A percentile compares a stretch with the other conserved stretches of the same genome.
phyloP scores from a whole-genome alignment of 2,329 filamentous ascomycete genomes.

The Achaetomium macrosporum region DNA sequence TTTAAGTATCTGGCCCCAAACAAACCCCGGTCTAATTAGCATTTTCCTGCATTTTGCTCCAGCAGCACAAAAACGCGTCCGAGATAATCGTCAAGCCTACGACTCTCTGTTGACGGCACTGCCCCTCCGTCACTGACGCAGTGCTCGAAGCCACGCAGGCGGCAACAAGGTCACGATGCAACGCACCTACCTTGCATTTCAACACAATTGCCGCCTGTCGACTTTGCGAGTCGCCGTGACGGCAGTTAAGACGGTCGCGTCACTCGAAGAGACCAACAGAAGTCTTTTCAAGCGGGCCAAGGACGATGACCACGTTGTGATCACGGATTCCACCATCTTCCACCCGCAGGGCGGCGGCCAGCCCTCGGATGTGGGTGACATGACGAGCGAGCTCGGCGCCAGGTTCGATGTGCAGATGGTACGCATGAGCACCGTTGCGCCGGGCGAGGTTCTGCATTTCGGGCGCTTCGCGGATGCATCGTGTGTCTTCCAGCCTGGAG shows the following conservation, averaged over 20 bases:
- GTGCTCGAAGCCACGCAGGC: too few species aligned
- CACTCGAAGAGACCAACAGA: constrained; percentile 46
- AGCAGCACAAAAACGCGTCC: too few species aligned
- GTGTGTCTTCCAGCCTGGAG: constrained; percentile 35
- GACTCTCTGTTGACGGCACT: too few species aligned
- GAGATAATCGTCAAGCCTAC: too few species aligned
- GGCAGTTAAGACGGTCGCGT: constrained; percentile 41
- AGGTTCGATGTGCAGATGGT: constrained; percentile 51
- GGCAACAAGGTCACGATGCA: too few species aligned
- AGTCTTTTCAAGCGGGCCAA: constrained; percentile 52
- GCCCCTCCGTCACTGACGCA: too few species aligned
- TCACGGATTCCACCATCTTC: constrained; percentile 64
- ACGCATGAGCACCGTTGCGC: constrained; percentile 45
- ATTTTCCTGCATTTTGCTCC: too few species aligned
- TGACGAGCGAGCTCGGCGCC: constrained; percentile 31
- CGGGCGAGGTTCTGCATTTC: constrained; percentile 59
- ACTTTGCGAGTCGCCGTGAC: too few species aligned
- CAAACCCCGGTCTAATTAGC: too few species aligned
- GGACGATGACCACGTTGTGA: constrained; percentile 49
- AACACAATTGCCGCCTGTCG: too few species aligned
- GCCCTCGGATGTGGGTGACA: constrained; percentile 59
- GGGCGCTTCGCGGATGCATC: constrained; percentile 45
- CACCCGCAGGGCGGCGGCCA: constrained; percentile 71
- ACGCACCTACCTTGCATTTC: too few species aligned
- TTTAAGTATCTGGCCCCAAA: too few species aligned